Evolutionary conservation across 192 early-diverging fungal genomes (phyloP).

Genomic region (Backusella tuberculispora): DNA sequence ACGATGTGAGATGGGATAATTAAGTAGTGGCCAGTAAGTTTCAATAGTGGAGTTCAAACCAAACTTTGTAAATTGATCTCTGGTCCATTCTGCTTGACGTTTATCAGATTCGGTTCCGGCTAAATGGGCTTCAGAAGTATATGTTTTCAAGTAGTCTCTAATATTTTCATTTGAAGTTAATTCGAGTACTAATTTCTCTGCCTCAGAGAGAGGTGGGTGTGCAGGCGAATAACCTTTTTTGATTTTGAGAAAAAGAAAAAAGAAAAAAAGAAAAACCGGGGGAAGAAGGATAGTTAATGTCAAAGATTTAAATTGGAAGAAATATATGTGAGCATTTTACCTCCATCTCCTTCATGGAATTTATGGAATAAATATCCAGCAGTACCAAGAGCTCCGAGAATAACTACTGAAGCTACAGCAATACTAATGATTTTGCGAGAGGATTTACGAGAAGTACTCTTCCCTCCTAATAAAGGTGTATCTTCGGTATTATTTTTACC

Average conservation of each 20-base stretch:
- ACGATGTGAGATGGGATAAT: conserved; percentile 55
- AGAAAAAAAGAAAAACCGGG: background rate
- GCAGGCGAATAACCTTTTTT: background rate
- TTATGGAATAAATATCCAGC: background rate
- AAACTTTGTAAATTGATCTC: conserved; percentile 52
- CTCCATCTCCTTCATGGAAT: background rate
- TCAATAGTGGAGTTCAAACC: conserved; percentile 60
- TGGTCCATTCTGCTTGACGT: conserved; percentile 58
- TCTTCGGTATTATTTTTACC: background rate
- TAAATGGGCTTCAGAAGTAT: conserved; percentile 61
- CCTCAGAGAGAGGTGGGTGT: conserved; percentile 7
- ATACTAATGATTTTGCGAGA: background rate
- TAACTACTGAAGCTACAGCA: background rate
- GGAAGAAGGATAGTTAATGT: background rate
- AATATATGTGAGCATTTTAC: background rate
- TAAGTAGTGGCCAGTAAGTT: conserved; percentile 63
- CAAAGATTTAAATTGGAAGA: background rate
- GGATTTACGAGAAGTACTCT: background rate
- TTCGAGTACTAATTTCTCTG: conserved; percentile 24
- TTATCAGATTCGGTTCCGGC: conserved; percentile 56
- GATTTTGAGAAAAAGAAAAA: background rate
- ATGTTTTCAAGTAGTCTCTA: conserved; percentile 51
- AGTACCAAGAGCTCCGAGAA: background rate
- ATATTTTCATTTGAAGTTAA: conserved; percentile 36
- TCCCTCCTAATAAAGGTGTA: background rate